Base-by-base conservation (phyloP, 768 basidiomycete genomes). In the Rhodotorula babjevae region DNA sequence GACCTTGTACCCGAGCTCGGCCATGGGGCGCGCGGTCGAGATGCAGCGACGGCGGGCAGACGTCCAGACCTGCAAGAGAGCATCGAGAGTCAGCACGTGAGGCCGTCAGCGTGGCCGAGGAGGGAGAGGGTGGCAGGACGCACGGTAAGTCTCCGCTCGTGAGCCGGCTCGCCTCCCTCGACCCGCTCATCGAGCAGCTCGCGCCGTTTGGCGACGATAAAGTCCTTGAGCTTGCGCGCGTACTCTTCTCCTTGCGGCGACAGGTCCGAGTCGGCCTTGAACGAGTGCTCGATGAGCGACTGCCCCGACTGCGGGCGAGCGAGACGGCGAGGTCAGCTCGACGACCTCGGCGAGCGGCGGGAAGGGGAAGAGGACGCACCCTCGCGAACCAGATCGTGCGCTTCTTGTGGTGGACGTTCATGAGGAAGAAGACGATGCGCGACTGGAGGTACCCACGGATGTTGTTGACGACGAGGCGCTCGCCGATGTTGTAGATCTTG, bases 211-310 rank as follows among this genome's bases (percentile, higher is more conserved):
- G 92, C 88, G 15, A 91, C 84, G 29, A 99, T 90, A 73, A 95
- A 95, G 56, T 96, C 91, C 77, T 90, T 93, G 71, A 99, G 83
- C 53, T 85, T 85, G 76, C 92, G 90, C 5, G 94, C 89, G 76
- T 99, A 99, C 71, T 96, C 93, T 91, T 92, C 93, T 6, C 96
- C 96, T 1, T 88, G 89, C 6, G 91, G 90, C 3, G 94, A 96
- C 18, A 99, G 86, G 81, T 98, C 95, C 3, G 94, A 93, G 79
- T 99, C 96, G 50, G 96, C 94, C 82, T 94, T 95, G 85, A 94
- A 98, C 11, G 95, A 98, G 80, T 98, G 96, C 80, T 99, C 96
- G 77, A 97, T 93, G 69, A 97, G 84, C 21, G 93, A 95, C 85
- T 94, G 93, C n/a, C 96, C 96, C 27, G 94, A 95, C 93, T 96